Evolutionary conservation across 768 basidiomycete genomes (phyloP), one percentile per base, ranked within the genome.

Genomic region (Russula emetica): DNA sequence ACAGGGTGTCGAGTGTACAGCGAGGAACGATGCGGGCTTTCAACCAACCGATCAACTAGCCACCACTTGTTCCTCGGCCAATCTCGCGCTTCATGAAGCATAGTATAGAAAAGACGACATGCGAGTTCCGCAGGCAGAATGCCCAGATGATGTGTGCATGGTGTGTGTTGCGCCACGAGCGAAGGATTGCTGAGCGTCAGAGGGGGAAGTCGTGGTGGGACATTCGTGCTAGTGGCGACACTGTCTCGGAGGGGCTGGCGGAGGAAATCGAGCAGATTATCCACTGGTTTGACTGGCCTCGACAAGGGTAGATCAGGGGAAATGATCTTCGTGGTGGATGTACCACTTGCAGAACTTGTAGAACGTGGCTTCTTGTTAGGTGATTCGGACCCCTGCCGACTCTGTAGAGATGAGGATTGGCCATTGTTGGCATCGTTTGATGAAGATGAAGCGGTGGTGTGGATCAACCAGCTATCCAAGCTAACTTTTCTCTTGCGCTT

Each of bases 21-120:
- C 1, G 87, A 83, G 1, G 91, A 89, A n/a, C 83, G 78, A 74
- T 93, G 91, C 4, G 91, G 90, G 68, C 88, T 90, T 74, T 92
- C 89, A 2, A 92, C 92, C 16, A 92, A 65, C 24, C 85, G 79
- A 70, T 93, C 90, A 72, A 90, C 87, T 22, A 93, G 78, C 86
- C 86, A 92, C 92, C 91, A 93, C 69, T 85, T 88, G 65, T 88
- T 90, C 55, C 83, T 77, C 66, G 81, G 76, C 91, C 90, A 93
- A 9, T 73, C 69, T 45, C 74, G 77, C 22, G 90, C 85, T 18
- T 79, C 75, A 54, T 84, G 79, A 16, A 87, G 64, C 88, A 93
- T 86, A 0, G 78, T 79, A 66, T 92, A 85, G 72, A 90, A 93
- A 24, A 93, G 76, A 55, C 78, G 78, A 71, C 83, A 90, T 0